A percentile compares a stretch with the other conserved stretches of the same genome.
Evolutionary conservation across 2,329 filamentous ascomycete genomes (phyloP).

Genomic region (Penicillium sp.): DNA sequence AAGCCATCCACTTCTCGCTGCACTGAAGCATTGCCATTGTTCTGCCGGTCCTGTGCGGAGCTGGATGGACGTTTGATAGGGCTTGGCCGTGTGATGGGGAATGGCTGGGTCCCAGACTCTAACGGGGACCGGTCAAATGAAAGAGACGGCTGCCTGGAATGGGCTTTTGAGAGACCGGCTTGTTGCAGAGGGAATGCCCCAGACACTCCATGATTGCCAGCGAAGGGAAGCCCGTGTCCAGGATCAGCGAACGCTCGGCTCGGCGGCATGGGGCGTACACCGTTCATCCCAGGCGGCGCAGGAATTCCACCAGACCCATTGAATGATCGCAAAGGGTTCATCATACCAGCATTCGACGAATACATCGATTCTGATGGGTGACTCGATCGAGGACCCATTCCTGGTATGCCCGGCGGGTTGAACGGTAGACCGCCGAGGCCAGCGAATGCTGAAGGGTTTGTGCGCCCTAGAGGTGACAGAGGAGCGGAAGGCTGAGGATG

Average conservation of each 20-base stretch:
- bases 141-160: constrained; percentile 73
- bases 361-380: constrained; percentile 57
- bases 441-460: constrained; percentile 52
- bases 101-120: constrained; percentile 60
- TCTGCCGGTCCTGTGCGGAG: constrained; percentile 53
- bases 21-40: constrained; percentile 41
- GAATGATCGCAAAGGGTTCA: constrained; percentile 57
- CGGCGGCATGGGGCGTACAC: constrained; percentile 59
- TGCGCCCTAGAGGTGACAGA: constrained; percentile 66
- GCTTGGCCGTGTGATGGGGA: constrained; percentile 76
- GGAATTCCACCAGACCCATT: constrained; percentile 54
- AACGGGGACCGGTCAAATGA: constrained; percentile 60
- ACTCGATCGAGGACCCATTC: constrained; percentile 53
- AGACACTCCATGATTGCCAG: constrained; percentile 45
- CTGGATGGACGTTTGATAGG: constrained; percentile 88
- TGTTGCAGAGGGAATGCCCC: constrained; percentile 37
- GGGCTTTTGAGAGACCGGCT: constrained; percentile 52
- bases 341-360: constrained; percentile 52
- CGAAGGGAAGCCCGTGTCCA: constrained; percentile 44
- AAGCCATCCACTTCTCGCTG: constrained; percentile 67
- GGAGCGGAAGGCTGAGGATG: constrained; percentile 61
- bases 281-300: constrained; percentile 59
- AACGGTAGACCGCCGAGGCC: constrained; percentile 54
- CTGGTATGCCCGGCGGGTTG: constrained; percentile 56
- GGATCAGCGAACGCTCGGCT: constrained; percentile 56